Base-by-base conservation (phyloP, 2,329 filamentous ascomycete species). In the Eutypella sp. region DNA sequence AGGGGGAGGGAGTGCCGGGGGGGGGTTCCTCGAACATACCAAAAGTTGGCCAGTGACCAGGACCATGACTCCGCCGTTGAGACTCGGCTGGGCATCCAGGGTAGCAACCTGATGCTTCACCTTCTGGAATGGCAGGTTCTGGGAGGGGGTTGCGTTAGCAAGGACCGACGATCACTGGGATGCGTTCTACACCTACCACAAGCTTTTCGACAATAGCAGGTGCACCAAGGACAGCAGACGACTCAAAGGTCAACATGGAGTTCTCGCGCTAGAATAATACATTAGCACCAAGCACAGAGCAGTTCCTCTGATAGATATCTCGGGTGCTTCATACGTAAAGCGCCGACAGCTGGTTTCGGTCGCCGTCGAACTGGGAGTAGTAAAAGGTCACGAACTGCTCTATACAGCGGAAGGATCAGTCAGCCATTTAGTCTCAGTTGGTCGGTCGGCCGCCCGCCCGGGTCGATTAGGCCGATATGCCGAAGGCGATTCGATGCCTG, bases 231-330 rank as follows among this genome's bases (percentile, higher is more conserved):
- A 80, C 68, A 13, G 85, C 82, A 38, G 73, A 59, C 40, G 78
- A 83, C 78, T 97, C 89, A 63, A 96, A 97, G 42, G 92, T 96
- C 70, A 97, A 78, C 87, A 96, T 95, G 41, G 93, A 97, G 50
- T 84, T 68, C 4, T 85, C 79, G 61, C 87, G 82, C 89, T 96
- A 57, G 62, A 47, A n/a, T n/a, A 1, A 33, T 42, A 23, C 10
- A 39, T 58, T 53, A 59, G 55, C 36, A 24, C 36, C 36, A 15
- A 39, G 34, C 4, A 42, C 11, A 44, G 10, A 23, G 3, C 8
- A 40, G 11, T 41, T n/a, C 11, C 5, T 25, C 33, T 10, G 7
- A 27, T 25, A 16, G 3, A 23, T 4, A 20, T 39, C 24, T 25
- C 23, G 25, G 13, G n/a, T 19, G 27, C 9, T 45, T 60, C 87